Percentiles rank a stretch among this genome's conserved stretches.
Evolutionary conservation across 768 basidiomycete genomes (phyloP).

Genomic region (Dacryopinax primogenitus): DNA sequence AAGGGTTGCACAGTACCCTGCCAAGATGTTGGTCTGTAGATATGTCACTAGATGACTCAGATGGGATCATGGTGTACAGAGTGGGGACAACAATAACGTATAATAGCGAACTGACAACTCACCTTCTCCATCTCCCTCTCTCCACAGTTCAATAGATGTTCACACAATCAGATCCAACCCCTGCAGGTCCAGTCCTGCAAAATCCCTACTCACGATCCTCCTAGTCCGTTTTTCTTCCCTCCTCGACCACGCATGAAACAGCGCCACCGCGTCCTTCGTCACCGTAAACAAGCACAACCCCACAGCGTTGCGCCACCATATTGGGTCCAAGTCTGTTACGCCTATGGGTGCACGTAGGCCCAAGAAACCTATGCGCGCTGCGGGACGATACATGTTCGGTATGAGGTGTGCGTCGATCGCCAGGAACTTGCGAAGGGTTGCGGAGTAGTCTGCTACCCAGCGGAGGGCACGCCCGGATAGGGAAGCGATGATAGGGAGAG

Average conservation of each 20-base stretch:
- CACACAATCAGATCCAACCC: slow-evolving; percentile 13
- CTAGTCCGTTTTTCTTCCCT: slow-evolving; percentile 5
- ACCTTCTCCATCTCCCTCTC: too few species aligned
- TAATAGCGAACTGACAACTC: too few species aligned
- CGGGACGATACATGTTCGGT: neutral
- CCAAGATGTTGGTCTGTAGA: neutral
- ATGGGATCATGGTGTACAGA: neutral
- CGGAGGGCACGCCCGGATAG: neutral
- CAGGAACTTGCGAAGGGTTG: neutral
- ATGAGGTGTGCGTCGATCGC: neutral
- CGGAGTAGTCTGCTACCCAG: neutral
- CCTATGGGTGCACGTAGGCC: neutral
- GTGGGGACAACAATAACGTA: neutral
- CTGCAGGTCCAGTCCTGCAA: slow-evolving; percentile 4
- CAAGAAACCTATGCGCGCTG: neutral
- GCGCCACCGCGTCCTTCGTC: slow-evolving; percentile 13
- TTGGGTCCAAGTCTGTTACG: slow-evolving; percentile 18
- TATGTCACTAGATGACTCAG: neutral
- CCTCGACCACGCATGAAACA: slow-evolving; percentile 10
- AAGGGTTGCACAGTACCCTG: too few species aligned
- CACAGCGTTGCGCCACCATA: slow-evolving; percentile 22
- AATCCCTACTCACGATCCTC: slow-evolving; percentile 6
- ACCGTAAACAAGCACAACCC: slow-evolving; percentile 20
- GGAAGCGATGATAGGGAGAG: neutral
- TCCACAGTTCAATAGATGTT: neutral